Base-by-base conservation (phyloP, 352 stramenopile genomes). In the Pythium oligandrum region DNA sequence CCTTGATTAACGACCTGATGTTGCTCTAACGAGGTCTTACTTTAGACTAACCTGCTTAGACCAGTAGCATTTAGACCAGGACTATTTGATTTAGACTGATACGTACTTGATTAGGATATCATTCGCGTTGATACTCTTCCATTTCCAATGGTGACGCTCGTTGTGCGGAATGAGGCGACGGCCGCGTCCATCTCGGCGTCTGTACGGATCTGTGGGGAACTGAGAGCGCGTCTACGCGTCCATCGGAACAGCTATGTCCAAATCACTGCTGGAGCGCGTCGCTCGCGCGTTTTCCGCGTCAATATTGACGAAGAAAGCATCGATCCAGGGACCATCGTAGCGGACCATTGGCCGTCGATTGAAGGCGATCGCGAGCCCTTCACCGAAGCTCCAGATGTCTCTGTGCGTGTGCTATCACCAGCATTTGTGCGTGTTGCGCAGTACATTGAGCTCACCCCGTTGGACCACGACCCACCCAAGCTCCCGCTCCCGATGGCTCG, bases 281-380 rank as follows among this genome's bases (percentile, higher is more conserved):
- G 36, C 6, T 39, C 44, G 34, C 66, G 57, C 5, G 57, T 77
- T 51, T 88, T 83, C 55, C 71, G 66, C 4, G 40, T 90, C 46
- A 61, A 66, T 47, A 64, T 84, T 6, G 75, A 78, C 45, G 56
- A 64, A 48, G 43, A 48, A 42, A 49, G 55, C 43, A 44, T 54
- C 49, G 46, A 52, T 4, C 10, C 17, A 0, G 46, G 9, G n/a
- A 43, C 44, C 6, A 60, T 34, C 12, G 47, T 46, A 6, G 63
- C 87, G 50, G 75, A 88, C 48, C 57, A 86, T 35, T 90, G 75
- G 77, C 63, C 72, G 12, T 44, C 34, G 5, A 61, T 44, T 36
- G 53, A 12, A 10, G 26, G 36, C 4, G 44, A 40, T 6, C 12
- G 6, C 33, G 9, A 43, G 26, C 4, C 39, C 11, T 30, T 5